A percentile compares a stretch with the other conserved stretches of the same genome.
phyloP scores from a whole-genome alignment of 352 stramenopile species.

The Pythium rhizo-oryzae region DNA sequence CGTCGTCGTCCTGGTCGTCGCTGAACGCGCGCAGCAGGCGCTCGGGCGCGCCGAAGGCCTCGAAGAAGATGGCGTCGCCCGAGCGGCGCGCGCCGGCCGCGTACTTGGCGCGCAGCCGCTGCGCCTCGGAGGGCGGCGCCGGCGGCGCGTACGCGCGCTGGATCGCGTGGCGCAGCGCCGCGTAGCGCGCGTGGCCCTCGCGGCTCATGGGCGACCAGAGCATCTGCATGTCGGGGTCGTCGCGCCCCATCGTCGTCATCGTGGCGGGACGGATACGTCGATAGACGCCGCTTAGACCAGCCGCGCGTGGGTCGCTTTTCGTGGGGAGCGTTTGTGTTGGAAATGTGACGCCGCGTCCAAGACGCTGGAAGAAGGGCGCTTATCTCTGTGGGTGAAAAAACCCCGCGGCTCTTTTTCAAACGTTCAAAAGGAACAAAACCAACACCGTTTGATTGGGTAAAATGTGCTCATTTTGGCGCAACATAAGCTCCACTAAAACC shows the following conservation, averaged over 20 bases:
- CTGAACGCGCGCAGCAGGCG: conserved; percentile 39
- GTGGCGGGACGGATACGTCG: not conserved
- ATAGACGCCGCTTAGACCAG: not conserved
- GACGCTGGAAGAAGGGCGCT: not conserved
- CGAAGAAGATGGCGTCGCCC: conserved; percentile 66
- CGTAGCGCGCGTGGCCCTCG: conserved; percentile 26
- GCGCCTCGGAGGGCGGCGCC: not conserved
- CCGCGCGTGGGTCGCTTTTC: not conserved
- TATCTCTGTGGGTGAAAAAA: not conserved
- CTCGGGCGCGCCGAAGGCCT: conserved; percentile 60
- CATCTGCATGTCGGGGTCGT: conserved; percentile 28
- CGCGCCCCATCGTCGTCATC: conserved; percentile 19
- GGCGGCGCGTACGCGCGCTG: conserved; percentile 8
- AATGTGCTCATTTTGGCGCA: not conserved
- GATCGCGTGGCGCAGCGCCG: conserved; percentile 23
- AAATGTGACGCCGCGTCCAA: not conserved
- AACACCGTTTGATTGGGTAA: conserved; percentile 14
- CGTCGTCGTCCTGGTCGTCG: conserved; percentile 10
- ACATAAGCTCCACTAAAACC: not conserved
- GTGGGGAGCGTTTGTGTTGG: not conserved
- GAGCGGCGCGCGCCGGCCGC: conserved; percentile 43
- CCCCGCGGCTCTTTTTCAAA: conserved; percentile 25
- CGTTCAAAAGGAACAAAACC: conserved; percentile 24
- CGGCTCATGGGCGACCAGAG: conserved; percentile 34
- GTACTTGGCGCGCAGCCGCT: conserved; percentile 54